Base-by-base conservation (phyloP, 495 filamentous ascomycete species). In the Aspergillus incahuasiensis region DNA sequence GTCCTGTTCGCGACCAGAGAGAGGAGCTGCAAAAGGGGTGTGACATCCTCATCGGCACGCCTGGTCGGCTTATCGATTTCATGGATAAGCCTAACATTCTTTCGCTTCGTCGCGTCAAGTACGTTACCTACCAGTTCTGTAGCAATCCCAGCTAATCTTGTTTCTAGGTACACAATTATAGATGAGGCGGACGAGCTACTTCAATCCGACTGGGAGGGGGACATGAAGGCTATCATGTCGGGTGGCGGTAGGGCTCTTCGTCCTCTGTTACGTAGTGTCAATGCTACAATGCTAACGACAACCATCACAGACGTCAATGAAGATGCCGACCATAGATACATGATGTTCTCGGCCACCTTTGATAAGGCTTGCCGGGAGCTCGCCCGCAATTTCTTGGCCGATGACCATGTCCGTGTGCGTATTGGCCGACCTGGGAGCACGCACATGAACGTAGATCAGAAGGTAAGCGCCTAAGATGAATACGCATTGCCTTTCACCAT, bases 281-380 rank as follows among this genome's bases (percentile, higher is more conserved):
- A n/a, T n/a, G n/a, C n/a, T n/a, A n/a, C n/a, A n/a, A n/a, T 50
- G 72, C 59, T 53, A 21, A 42, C 28, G 47, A 28, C 56, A 1
- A n/a, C n/a, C n/a, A n/a, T n/a, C n/a, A 42, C 21, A 82, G 78
- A 83, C 69, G 66, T 74, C 69, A 94, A 95, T 44, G 84, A 89
- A 48, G 89, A 96, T 61, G 87, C 84, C 5, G 87, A 91, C 51
- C 78, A 90, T 78, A 72, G 84, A 18, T 96, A 88, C 73, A 75
- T 96, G 80, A 90, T 98, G 81, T 97, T 97, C 60, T 96, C 90
- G 2, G 94, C 94, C 11, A 97, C 94, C 0, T 97, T 97, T 66
- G 85, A 88, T 19, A 88, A 86, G 72, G 68, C 72, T 0, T 84
- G 86, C 61, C 91, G 90, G 39, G 73, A 86, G 32, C 70, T 97